Percentiles rank a stretch among this genome's conserved stretches.
Conservation (phyloP, 2,329 filamentous ascomycete genomes). For the Moelleriella libera region DNA sequence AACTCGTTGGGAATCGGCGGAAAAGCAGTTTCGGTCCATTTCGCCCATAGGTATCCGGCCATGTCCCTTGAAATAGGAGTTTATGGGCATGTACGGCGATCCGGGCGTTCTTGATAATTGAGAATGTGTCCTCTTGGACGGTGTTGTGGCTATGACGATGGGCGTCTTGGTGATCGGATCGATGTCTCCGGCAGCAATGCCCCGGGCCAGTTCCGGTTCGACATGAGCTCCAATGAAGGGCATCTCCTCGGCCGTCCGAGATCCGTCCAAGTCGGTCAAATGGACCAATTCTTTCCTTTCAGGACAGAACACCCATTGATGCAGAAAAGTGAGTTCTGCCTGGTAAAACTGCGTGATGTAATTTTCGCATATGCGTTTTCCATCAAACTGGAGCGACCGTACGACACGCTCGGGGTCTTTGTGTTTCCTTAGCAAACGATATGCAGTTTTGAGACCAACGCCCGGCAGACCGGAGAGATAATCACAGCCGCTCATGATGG, state of each 20-base stretch:
- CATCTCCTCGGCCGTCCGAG: constrained; percentile 54
- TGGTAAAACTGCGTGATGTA: constrained; percentile 73
- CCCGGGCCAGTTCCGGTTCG: constrained; percentile 52
- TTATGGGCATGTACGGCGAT: constrained; percentile 34
- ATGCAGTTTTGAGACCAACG: constrained; percentile 85
- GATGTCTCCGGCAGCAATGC: constrained; percentile 67
- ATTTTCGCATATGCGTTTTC: constrained; percentile 68
- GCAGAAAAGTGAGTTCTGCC: constrained; percentile 83
- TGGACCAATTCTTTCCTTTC: constrained; percentile 55
- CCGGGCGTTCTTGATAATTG: constrained; percentile 13
- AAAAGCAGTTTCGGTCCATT: constrained; percentile 49
- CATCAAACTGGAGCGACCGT: constrained; percentile 75
- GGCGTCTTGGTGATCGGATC: constrained; percentile 78
- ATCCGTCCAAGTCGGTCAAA: constrained; percentile 51
- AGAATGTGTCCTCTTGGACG: constrained; percentile 27
- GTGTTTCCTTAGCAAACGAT: constrained; percentile 79
- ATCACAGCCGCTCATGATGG: constrained; percentile 91
- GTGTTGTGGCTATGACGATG: constrained; percentile 28
- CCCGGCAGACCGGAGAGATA: constrained; percentile 78
- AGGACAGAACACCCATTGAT: constrained; percentile 91
- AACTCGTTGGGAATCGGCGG: constrained; percentile 32
- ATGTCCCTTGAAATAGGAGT: constrained; percentile 36
- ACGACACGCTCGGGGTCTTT: constrained; percentile 75
- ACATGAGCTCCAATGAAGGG: constrained; percentile 69
- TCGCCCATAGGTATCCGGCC: constrained; percentile 43